phyloP scores from a whole-genome alignment of 2,329 filamentous ascomycete genomes.

The Leptoxyphium fumago region DNA sequence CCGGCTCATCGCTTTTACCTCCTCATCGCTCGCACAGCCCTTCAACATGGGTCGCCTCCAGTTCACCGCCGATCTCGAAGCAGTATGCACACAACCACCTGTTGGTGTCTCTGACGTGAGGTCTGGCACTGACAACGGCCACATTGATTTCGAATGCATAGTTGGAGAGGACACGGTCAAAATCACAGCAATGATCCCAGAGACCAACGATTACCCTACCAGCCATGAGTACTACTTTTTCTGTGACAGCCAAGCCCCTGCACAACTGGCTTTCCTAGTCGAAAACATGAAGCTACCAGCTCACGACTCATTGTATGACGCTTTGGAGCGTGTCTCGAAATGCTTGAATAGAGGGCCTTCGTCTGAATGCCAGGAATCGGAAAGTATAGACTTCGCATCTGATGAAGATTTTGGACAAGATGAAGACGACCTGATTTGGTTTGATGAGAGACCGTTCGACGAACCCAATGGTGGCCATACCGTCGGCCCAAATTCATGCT shows the following conservation, averaged over 20 bases:
- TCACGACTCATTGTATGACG: slow-evolving; percentile 32
- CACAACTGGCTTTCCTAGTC: slow-evolving; percentile 28
- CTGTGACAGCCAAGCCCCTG: slow-evolving; percentile 33
- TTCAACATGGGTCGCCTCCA: slow-evolving; percentile 48
- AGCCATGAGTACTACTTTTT: slow-evolving; percentile 44
- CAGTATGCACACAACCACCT: slow-evolving; percentile 25
- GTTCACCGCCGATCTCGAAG: slow-evolving; percentile 46
- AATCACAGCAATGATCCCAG: slow-evolving; percentile 28
- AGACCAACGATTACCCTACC: slow-evolving; percentile 46
- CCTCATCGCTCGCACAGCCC: too few species aligned
- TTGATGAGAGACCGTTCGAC: slow-evolving; percentile 26
- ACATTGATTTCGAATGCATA: slow-evolving; percentile 48
- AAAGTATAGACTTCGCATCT: slow-evolving; percentile 8
- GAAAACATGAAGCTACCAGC: slow-evolving; percentile 30
- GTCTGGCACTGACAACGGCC: slow-evolving; percentile 55
- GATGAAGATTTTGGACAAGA: slow-evolving; percentile 22
- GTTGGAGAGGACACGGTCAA: slow-evolving; percentile 16
- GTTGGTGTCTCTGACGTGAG: slow-evolving; percentile 40
- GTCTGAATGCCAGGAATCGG: slow-evolving; percentile 26
- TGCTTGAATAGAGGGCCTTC: slow-evolving; percentile 29
- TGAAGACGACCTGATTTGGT: slow-evolving; percentile 20
- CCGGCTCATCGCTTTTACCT: too few species aligned
- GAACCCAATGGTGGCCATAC: slow-evolving; percentile 15
- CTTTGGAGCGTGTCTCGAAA: slow-evolving; percentile 33
- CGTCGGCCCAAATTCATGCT: not conserved